Base-by-base conservation (phyloP, 108 stramenopile species). In the Fragilariopsis cylindrus region DNA sequence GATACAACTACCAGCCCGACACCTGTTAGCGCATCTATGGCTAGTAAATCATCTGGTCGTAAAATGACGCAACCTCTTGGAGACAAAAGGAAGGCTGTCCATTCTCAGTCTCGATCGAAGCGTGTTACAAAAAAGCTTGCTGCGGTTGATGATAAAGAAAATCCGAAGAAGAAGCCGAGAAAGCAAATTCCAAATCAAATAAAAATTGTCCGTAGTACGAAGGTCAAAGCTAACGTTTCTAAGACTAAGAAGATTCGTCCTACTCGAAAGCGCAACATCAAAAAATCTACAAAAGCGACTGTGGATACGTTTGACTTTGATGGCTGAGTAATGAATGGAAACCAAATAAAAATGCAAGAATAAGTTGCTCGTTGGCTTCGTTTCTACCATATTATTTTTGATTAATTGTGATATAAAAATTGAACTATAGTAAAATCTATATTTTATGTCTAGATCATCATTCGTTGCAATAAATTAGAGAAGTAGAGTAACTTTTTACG, bases 131-230 rank as follows among this genome's bases (percentile, higher is more conserved):
- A 4, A 45, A 63, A 45, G 15, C 62, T 44, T 63, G 43, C 43
- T 41, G 40, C 13, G 7, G 42, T 30, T 30, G 30, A 43, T n/a
- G 62, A 63, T 45, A 63, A 63, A 44, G 62, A 63, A 43, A 63
- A 63, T 63, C 3, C 62, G 9, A 63, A 21, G 42, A 12, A 4
- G 11, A 18, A 60, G 58, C 43, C 43, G 62, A 63, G 45, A 63
- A 63, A 63, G 13, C 39, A 9, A 44, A 30, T 52, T n/a, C 63
- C 73, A 11, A 54, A 58, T 5, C 64, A 74, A 41, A 74, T 66
- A 49, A 64, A 74, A 50, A 54, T 74, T 50, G 73, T 74, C 5
- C 63, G 73, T n/a, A 63, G 62, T n/a, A 12, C 42, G 7, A 63
- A 63, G 62, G 42, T 6, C 19, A 63, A 63, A n/a, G 42, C 41